A percentile compares a stretch with the other conserved stretches of the same genome.
Evolutionary conservation across 2,329 filamentous ascomycete genomes (phyloP).

Genomic region (Talaromyces marneffei): DNA sequence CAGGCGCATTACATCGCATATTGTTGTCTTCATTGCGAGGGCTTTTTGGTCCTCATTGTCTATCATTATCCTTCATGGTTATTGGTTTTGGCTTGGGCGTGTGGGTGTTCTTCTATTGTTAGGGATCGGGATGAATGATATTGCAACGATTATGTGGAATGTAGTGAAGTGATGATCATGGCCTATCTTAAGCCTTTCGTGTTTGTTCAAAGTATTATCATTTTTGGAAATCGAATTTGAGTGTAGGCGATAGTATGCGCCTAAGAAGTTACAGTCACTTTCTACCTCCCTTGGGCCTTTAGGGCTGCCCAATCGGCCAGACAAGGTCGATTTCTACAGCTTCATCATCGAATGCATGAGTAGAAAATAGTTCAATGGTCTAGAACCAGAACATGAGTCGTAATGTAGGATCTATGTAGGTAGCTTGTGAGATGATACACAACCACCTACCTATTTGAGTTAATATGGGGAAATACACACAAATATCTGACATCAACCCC

Average conservation of each 20-base stretch:
- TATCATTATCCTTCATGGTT: neutral
- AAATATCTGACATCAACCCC: too few species aligned
- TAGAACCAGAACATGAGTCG: neutral
- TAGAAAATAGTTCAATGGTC: neutral
- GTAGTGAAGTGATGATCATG: constrained; percentile 6
- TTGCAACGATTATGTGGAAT: constrained; percentile 10
- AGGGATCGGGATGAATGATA: neutral
- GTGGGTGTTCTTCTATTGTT: neutral
- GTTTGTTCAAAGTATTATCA: neutral
- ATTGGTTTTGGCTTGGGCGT: constrained; percentile 2
- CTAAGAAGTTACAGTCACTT: neutral
- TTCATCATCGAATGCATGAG: neutral
- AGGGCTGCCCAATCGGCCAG: neutral
- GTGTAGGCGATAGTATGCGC: neutral
- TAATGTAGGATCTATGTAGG: too few species aligned
- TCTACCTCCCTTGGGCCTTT: neutral
- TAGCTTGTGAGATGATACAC: neutral
- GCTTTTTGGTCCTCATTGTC: neutral
- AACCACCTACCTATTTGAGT: neutral
- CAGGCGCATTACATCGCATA: constrained; percentile 8
- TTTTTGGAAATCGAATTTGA: neutral
- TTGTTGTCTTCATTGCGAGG: neutral
- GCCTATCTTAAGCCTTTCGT: neutral
- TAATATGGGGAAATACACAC: too few species aligned
- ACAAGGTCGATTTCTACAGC: neutral